Percentiles rank a stretch among this genome's conserved stretches.
Conservation (phyloP, 257 asterid genomes). For the Nicotiana sylvestris region DNA sequence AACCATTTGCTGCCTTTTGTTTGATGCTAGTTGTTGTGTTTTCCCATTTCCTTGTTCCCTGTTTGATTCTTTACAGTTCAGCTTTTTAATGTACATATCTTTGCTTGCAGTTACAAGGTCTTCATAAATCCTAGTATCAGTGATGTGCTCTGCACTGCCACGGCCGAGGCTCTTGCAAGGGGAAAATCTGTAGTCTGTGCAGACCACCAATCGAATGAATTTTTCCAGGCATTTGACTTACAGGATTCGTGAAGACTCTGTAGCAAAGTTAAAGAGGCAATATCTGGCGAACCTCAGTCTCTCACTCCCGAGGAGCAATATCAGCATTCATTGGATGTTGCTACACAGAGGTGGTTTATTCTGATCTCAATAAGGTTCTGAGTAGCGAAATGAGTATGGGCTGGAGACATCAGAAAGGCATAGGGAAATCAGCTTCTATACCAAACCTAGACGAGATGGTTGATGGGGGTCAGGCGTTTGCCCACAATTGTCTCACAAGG, state of each 20-base stretch:
- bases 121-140: slow-evolving; percentile 12
- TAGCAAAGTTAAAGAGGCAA: slow-evolving; percentile 70
- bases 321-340: slow-evolving; percentile 90
- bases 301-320: slow-evolving; percentile 72
- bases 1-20: not conserved
- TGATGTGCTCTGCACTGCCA: slow-evolving; percentile 86
- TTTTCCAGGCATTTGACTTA: slow-evolving; percentile 77
- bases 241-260: slow-evolving; percentile 73
- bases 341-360: slow-evolving; percentile 68
- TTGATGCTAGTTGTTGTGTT: not conserved
- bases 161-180: slow-evolving; percentile 96
- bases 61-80: not conserved
- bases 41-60: not conserved
- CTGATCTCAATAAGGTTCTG: slow-evolving; percentile 66
- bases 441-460: slow-evolving; percentile 61
- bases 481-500: slow-evolving; percentile 84
- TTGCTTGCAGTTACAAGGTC: slow-evolving; percentile 15
- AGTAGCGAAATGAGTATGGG: slow-evolving; percentile 17
- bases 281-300: slow-evolving; percentile 73
- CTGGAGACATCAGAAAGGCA: slow-evolving; percentile 17
- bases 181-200: slow-evolving; percentile 45
- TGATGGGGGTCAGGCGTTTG: slow-evolving; percentile 84
- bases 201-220: slow-evolving; percentile 85
- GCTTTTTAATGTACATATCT: slow-evolving; percentile 8
- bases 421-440: slow-evolving; percentile 53